Evolutionary conservation across 2,329 filamentous ascomycete genomes (phyloP).

Genomic region (Uncinocarpus reesii): DNA sequence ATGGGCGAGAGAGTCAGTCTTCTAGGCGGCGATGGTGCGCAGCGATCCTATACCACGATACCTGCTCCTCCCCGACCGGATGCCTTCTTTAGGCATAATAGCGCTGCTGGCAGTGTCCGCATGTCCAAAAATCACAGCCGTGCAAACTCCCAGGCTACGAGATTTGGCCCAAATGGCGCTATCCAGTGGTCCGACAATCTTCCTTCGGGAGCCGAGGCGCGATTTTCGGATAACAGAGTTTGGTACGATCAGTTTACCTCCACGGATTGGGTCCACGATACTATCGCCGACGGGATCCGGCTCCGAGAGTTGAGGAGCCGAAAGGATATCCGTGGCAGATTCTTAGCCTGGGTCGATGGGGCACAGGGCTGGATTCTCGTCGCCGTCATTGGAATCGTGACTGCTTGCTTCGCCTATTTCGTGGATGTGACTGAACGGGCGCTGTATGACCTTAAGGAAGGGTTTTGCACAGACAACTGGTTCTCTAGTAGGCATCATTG

Average conservation of each 20-base stretch:
- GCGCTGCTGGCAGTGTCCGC: constrained; percentile 29
- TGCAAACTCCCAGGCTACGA: constrained; percentile 42
- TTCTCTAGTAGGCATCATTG: constrained; percentile 61
- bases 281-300: constrained; percentile 84
- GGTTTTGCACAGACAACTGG: constrained; percentile 67
- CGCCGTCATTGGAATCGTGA: constrained; percentile 75
- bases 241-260: constrained; percentile 99
- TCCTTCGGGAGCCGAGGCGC: constrained; percentile 36
- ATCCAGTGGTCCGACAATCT: constrained; percentile 42
- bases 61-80: constrained; percentile 27
- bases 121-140: constrained; percentile 40
- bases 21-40: constrained; percentile 20
- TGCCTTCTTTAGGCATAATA: constrained; percentile 26
- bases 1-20: constrained; percentile 30
- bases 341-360: constrained; percentile 69
- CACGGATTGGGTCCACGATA: constrained; percentile 97
- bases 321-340: constrained; percentile 73
- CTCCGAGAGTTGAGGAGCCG: constrained; percentile 71
- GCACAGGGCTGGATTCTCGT: constrained; percentile 91
- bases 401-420: constrained; percentile 75
- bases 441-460: constrained; percentile 84
- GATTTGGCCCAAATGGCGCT: constrained; percentile 54
- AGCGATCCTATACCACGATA: constrained; percentile 31
- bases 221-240: constrained; percentile 71
- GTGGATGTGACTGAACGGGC: constrained; percentile 79